Percentiles rank a stretch among this genome's conserved stretches.
These are phyloP conservation scores for Lipomyces kockii DNA, from an alignment of 805 yeast species.

Conservation along the genomic window DNA sequence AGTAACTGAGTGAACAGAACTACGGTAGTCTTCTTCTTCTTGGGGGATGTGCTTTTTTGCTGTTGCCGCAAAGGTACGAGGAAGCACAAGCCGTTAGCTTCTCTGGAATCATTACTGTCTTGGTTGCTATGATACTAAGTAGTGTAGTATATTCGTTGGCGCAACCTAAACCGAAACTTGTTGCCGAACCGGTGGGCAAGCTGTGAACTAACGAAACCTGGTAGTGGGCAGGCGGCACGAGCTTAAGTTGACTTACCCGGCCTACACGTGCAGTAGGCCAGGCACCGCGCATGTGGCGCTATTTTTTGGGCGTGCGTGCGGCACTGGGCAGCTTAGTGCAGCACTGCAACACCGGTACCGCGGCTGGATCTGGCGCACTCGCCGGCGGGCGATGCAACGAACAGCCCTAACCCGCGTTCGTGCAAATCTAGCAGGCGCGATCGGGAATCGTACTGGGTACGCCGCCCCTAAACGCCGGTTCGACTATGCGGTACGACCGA, in stretches of 20 bases:
- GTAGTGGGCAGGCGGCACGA: not conserved
- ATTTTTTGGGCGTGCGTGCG: not conserved
- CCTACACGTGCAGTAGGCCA: not conserved
- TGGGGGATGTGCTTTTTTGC: too few species aligned
- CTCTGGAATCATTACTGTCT: too few species aligned
- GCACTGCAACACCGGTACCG: not conserved
- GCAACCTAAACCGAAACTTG: not conserved
- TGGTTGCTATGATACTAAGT: too few species aligned
- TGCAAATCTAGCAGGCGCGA: not conserved
- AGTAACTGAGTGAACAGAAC: too few species aligned
- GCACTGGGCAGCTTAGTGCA: not conserved
- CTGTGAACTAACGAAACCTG: too few species aligned
- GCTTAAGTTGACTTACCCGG: not conserved
- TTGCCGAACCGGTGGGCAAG: not conserved
- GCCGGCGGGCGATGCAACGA: not conserved
- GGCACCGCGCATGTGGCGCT: not conserved
- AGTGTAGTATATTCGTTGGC: too few species aligned
- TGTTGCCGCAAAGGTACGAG: too few species aligned
- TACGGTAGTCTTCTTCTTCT: too few species aligned
- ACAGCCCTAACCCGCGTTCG: not conserved
- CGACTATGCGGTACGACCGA: not conserved
- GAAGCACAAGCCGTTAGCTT: too few species aligned
- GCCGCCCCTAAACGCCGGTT: not conserved
- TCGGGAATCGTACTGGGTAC: not conserved
- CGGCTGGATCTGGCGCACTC: not conserved